phyloP scores from a whole-genome alignment of 305 asterid genomes.

The Stenogyne calaminthoides region DNA sequence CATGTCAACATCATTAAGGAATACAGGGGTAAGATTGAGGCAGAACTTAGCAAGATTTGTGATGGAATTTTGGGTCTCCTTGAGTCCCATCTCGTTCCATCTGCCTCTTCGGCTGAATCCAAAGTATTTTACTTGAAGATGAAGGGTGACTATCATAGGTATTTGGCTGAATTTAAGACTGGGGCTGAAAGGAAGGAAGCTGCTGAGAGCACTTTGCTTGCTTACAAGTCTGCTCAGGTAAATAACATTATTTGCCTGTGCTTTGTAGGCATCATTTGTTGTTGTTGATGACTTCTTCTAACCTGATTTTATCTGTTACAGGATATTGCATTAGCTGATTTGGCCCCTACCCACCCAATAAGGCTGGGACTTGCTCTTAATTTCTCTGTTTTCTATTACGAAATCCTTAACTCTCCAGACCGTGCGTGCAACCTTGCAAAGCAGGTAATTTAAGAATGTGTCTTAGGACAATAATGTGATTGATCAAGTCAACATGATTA shows the following conservation, averaged over 20 bases:
- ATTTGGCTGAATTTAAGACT: conserved; percentile 62
- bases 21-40: conserved; percentile 57
- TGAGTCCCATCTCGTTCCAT: conserved; percentile 50
- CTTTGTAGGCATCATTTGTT: neutral
- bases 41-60: conserved; percentile 60
- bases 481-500: neutral
- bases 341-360: conserved; percentile 74
- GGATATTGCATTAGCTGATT: conserved; percentile 72
- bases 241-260: neutral
- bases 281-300: neutral
- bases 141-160: conserved; percentile 63
- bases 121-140: conserved; percentile 68
- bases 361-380: conserved; percentile 80
- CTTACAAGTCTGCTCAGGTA: conserved; percentile 71
- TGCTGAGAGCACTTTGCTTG: conserved; percentile 55
- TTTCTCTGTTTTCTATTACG: conserved; percentile 80
- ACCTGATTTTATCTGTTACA: conserved; percentile 23
- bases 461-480: neutral
- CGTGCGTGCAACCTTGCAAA: conserved; percentile 75
- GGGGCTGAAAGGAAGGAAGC: conserved; percentile 60
- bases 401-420: conserved; percentile 70
- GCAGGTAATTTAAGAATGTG: conserved; percentile 41
- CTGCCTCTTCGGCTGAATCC: conserved; percentile 55
- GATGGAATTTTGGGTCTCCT: conserved; percentile 62
- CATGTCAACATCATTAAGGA: conserved; percentile 52